These are phyloP conservation scores for Lichtheimia corymbifera DNA, from an alignment of 371 early-diverging fungal genomes.

Conservation along the genomic window DNA sequence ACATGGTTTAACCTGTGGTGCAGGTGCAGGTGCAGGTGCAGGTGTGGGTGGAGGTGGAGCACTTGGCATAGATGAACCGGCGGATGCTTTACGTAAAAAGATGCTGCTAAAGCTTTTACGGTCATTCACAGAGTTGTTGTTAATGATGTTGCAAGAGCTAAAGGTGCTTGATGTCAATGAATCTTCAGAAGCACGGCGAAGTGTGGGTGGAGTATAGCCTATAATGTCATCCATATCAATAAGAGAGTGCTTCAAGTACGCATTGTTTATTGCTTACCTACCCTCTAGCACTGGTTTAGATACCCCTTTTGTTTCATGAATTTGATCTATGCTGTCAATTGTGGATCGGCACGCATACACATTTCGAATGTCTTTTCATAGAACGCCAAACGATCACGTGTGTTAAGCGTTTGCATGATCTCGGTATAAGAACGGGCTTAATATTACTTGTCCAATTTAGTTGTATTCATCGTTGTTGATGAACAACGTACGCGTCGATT, in stretches of 20 bases:
- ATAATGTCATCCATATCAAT: not conserved
- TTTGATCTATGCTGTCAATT: conserved; percentile 27
- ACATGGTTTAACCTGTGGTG: conserved; percentile 5
- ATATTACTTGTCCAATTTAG: conserved; percentile 22
- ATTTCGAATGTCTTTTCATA: conserved; percentile 40
- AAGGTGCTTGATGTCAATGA: not conserved
- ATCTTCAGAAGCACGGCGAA: not conserved
- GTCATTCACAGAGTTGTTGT: not conserved
- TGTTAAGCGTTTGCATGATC: conserved; percentile 39
- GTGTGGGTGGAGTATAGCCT: not conserved
- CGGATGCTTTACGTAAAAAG: conserved; percentile 11
- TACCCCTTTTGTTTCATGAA: conserved; percentile 20
- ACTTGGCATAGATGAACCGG: not conserved
- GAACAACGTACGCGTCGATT: conserved; percentile 6
- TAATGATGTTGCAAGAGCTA: not conserved
- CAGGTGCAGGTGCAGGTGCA: too few species aligned
- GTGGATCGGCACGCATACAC: conserved; percentile 34
- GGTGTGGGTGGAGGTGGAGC: not conserved
- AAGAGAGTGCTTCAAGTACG: not conserved
- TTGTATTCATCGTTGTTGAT: not conserved
- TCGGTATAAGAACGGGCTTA: conserved; percentile 32
- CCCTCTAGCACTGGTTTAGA: conserved; percentile 25
- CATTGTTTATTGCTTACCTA: not conserved
- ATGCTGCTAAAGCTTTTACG: conserved; percentile 8
- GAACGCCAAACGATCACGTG: conserved; percentile 28